phyloP scores from a whole-genome alignment of 768 basidiomycete genomes.

The Aureoboletus auriporus region DNA sequence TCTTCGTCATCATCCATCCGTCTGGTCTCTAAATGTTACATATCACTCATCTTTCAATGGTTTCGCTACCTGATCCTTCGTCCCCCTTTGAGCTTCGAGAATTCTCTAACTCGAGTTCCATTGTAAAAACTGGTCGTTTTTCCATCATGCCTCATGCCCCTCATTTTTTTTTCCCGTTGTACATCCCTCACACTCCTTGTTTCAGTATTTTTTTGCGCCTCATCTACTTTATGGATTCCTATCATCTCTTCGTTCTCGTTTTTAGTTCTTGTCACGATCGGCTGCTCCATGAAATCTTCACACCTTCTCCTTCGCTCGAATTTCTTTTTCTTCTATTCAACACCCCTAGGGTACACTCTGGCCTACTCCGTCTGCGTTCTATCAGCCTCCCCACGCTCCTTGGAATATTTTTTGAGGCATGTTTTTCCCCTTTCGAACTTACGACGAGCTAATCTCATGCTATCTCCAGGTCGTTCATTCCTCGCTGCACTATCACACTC shows the following conservation, averaged over 20 bases:
- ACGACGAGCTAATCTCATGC: neutral
- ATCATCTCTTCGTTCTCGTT: conserved; percentile 4
- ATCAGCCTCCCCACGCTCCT: conserved; percentile 8
- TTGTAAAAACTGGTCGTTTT: neutral
- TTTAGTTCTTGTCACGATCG: conserved; percentile 3
- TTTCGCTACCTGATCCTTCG: neutral
- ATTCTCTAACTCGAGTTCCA: neutral
- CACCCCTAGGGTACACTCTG: neutral
- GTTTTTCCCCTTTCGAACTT: neutral
- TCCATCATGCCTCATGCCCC: neutral
- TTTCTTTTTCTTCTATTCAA: neutral
- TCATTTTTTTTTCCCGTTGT: neutral
- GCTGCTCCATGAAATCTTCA: neutral
- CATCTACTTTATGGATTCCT: neutral
- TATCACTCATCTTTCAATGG: conserved; percentile 2
- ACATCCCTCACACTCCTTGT: conserved; percentile 3
- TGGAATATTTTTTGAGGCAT: conserved; percentile 16
- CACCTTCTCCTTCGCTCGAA: neutral
- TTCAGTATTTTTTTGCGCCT: neutral
- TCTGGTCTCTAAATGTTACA: conserved; percentile 10
- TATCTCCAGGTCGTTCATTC: conserved; percentile 1
- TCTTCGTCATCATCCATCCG: conserved; percentile 1
- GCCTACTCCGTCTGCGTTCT: neutral
- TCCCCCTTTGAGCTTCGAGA: neutral
- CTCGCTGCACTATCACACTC: conserved; percentile 1